These are phyloP conservation scores for Nakazawaea ishiwadae DNA, from an alignment of 805 yeast genomes.

Conservation along the genomic window DNA sequence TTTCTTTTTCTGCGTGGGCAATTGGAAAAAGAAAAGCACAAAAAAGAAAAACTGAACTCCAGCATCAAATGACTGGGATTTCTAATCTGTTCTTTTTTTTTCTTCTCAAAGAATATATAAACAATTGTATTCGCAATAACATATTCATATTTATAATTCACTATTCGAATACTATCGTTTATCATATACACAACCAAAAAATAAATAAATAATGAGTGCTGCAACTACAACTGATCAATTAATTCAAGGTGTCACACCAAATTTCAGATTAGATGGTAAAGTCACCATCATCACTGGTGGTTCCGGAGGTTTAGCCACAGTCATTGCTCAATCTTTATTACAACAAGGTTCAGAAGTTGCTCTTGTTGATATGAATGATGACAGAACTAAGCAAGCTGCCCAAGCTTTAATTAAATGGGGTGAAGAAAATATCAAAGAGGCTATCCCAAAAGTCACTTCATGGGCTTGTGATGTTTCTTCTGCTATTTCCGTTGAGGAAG, in stretches of 20 bases:
- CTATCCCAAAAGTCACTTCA: constrained; percentile 39
- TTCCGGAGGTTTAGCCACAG: constrained; percentile 71
- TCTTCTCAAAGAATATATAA: no score
- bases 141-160: no score
- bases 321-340: constrained; percentile 58
- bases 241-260: constrained; percentile 48
- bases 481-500: constrained; percentile 50
- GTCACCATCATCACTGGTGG: constrained; percentile 78
- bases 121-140: no score
- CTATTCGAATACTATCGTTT: background rate
- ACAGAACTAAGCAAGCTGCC: constrained; percentile 53
- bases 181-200: background rate
- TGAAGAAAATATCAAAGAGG: constrained; percentile 24
- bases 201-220: no score
- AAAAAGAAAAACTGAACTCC: no score
- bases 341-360: constrained; percentile 80
- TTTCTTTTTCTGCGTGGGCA: background rate
- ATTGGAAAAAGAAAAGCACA: background rate
- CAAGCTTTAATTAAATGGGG: constrained; percentile 45
- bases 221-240: constrained; percentile 3
- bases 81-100: background rate
- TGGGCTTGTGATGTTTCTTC: constrained; percentile 77
- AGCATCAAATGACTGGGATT: no score
- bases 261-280: constrained; percentile 64
- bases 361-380: constrained; percentile 61